Evolutionary conservation across 805 yeast genomes (phyloP), one percentile per base, ranked within the genome.

Genomic region (Saccharomycodes ludwigii): DNA sequence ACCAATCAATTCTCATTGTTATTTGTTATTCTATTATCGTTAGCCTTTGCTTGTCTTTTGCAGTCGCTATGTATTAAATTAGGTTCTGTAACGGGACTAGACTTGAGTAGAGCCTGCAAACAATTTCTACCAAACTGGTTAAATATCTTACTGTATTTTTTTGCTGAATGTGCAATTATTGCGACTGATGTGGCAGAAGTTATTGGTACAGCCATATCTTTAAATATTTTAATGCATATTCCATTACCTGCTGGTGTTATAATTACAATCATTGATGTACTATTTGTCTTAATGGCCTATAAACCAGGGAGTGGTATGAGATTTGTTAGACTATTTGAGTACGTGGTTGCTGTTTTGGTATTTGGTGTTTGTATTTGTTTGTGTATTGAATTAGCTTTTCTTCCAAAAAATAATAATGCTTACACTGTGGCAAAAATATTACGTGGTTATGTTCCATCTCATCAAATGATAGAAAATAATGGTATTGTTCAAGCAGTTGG

Each of bases 151-250:
- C 52, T 84, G 4, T 85, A 85, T 55, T 51, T 75, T n/a, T 67
- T 81, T 47, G 88, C 94, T 0, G 95, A 85, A 46, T 56, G 80
- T 35, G 94, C 95, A 6, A 85, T 85, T 37, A 76, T 85, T 25
- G 88, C 94, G 11, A 86, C 96, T 0, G 95, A 85, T 57, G 65
- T 85, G 41, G 95, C 95, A 1, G 96, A 86, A 52, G 95, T 85
- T 6, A 83, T 86, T 17, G 96, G 95, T 29, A 79, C 94, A 4
- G 95, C 95, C 6, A 81, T 85, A 38, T 75, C 95, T 0, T 59
- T 86, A 27, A 77, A 83, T 45, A 80, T 85, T 35, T 53, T 85
- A 27, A 67, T 85, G 38, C 66, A 67, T 10, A 66, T 85, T 15
- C 95, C 95, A 1, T 61, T 86, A 25, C 61, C 81, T 2, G 63